Percentiles rank a stretch among this genome's conserved stretches.
These are phyloP conservation scores for Nidularia pulvinata DNA, from an alignment of 768 basidiomycete genomes.

Conservation along the genomic window DNA sequence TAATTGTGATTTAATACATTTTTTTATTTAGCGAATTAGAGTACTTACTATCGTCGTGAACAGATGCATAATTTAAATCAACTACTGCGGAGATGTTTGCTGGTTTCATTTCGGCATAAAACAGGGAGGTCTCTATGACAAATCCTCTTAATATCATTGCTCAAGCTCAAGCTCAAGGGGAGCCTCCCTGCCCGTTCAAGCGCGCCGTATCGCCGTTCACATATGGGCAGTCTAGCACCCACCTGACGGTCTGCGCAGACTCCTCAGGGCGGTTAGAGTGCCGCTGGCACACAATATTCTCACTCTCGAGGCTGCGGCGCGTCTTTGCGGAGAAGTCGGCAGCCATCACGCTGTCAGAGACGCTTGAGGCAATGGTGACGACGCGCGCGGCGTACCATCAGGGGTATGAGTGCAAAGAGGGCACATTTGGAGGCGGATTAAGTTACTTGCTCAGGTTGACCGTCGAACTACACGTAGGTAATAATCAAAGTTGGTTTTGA, in stretches of 20 bases:
- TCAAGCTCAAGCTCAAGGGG: slow-evolving; percentile 24
- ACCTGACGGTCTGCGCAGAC: slow-evolving; percentile 48
- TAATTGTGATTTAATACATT: too few species aligned
- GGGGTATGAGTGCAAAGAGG: slow-evolving; percentile 53
- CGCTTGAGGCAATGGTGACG: slow-evolving; percentile 54
- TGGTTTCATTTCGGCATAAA: too few species aligned
- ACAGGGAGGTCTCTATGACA: too few species aligned
- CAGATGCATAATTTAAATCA: too few species aligned
- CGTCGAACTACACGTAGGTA: slow-evolving; percentile 41
- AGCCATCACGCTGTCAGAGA: slow-evolving; percentile 47
- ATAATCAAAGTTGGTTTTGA: not conserved
- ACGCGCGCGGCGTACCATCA: slow-evolving; percentile 55
- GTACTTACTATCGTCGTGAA: too few species aligned
- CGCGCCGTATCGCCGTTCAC: slow-evolving; percentile 55
- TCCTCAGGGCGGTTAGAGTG: slow-evolving; percentile 46
- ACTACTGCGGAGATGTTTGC: too few species aligned
- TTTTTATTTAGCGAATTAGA: too few species aligned
- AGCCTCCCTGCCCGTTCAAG: slow-evolving; percentile 39
- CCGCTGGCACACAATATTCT: slow-evolving; percentile 39
- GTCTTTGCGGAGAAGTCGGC: slow-evolving; percentile 30
- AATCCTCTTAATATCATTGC: too few species aligned
- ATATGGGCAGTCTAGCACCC: slow-evolving; percentile 50
- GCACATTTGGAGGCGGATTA: slow-evolving; percentile 61
- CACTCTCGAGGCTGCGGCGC: slow-evolving; percentile 32
- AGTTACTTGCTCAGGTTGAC: slow-evolving; percentile 55